phyloP scores from a whole-genome alignment of 1,139 yeast genomes.

The Hansenula sp. region DNA sequence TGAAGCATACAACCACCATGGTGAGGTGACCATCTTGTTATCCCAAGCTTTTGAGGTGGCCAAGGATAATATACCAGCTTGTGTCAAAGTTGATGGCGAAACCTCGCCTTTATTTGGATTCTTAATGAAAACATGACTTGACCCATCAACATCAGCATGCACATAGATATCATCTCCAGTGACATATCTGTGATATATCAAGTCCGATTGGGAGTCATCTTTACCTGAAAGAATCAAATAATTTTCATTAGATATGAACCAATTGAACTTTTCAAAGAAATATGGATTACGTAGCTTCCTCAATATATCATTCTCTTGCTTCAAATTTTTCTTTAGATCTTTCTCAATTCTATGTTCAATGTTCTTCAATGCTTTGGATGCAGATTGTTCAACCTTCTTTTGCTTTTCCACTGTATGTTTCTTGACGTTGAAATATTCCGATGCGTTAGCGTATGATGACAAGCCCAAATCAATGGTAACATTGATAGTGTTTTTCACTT shows the following conservation, averaged over 20 bases:
- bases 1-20: conserved; percentile 75
- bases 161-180: conserved; percentile 69
- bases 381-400: conserved; percentile 73
- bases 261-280: conserved; percentile 92
- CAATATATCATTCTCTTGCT: conserved; percentile 59
- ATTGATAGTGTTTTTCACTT: conserved; percentile 30
- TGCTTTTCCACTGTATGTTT: conserved; percentile 77
- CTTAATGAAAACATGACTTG: conserved; percentile 74
- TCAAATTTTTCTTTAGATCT: conserved; percentile 66
- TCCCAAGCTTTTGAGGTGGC: conserved; percentile 92
- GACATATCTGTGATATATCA: conserved; percentile 76
- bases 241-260: conserved; percentile 91
- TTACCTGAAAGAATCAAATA: conserved; percentile 84
- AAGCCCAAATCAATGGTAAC: conserved; percentile 66
- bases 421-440: conserved; percentile 77
- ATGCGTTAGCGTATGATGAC: conserved; percentile 88
- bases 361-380: conserved; percentile 74
- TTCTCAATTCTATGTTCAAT: conserved; percentile 77
- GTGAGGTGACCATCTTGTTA: conserved; percentile 70
- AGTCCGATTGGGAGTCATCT: conserved; percentile 80
- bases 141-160: conserved; percentile 70
- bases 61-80: conserved; percentile 83
- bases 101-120: conserved; percentile 51
- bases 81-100: conserved; percentile 84
- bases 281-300: conserved; percentile 66